A percentile compares a stretch with the other conserved stretches of the same genome.
Evolutionary conservation across 352 stramenopile species (phyloP).

Genomic region (Elongisporangium prolatum): DNA sequence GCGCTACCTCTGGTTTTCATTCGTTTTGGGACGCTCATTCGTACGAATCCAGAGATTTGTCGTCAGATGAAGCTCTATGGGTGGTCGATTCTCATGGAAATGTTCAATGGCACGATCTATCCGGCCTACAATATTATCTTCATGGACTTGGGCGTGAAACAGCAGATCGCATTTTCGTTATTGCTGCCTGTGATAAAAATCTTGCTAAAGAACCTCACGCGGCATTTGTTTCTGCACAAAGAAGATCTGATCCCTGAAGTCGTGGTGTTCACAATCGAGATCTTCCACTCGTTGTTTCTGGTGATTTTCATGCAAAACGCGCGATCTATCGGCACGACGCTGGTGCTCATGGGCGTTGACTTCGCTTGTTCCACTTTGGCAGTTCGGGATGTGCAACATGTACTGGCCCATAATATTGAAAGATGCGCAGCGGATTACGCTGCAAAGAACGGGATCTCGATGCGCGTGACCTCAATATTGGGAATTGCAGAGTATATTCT

Average conservation of each 20-base stretch:
- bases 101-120: constrained; percentile 20
- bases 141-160: constrained; percentile 3
- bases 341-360: constrained; percentile 19
- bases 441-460: too few species aligned
- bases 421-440: neutral
- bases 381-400: neutral
- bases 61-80: constrained; percentile 1
- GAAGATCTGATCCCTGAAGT: constrained; percentile 18
- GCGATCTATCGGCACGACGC: constrained; percentile 18
- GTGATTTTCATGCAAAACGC: constrained; percentile 39
- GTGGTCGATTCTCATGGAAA: constrained; percentile 12
- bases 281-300: constrained; percentile 38
- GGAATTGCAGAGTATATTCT: too few species aligned
- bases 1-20: constrained; percentile 10
- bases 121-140: constrained; percentile 24
- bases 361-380: constrained; percentile 1
- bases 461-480: too few species aligned
- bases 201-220: constrained; percentile 14
- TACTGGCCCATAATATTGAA: neutral
- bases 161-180: constrained; percentile 15
- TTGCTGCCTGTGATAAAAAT: constrained; percentile 28
- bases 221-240: constrained; percentile 12
- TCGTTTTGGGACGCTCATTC: constrained; percentile 1
- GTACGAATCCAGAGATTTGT: constrained; percentile 9
- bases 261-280: constrained; percentile 38